Conservation (phyloP, 2,329 filamentous ascomycete genomes). For the Achaetomium macrosporum region DNA sequence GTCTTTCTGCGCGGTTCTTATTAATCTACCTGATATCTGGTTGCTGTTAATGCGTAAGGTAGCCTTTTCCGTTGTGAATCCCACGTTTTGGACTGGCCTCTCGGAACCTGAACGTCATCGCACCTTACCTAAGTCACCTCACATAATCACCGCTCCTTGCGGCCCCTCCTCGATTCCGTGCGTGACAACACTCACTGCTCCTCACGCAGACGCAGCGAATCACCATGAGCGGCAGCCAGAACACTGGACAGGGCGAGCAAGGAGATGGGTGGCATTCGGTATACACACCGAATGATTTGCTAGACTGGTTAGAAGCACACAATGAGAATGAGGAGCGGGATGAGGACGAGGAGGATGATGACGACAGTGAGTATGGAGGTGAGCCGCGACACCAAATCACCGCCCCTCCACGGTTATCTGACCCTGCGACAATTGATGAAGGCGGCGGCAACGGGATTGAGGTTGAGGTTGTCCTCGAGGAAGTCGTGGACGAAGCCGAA, state of each 20-base stretch:
- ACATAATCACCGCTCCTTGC: not conserved
- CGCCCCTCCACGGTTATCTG: not conserved
- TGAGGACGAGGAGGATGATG: constrained; percentile 24
- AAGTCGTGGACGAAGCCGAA: constrained; percentile 17
- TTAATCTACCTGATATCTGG: too few species aligned
- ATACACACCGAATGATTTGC: not conserved
- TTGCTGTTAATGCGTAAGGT: too few species aligned
- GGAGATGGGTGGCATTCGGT: not conserved
- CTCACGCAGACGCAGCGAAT: too few species aligned
- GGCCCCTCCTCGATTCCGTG: not conserved
- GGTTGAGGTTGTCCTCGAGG: constrained; percentile 22
- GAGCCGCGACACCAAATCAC: not conserved
- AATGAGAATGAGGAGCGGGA: constrained; percentile 24
- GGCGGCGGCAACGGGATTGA: constrained; percentile 14
- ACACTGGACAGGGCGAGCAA: not conserved
- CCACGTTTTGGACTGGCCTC: too few species aligned
- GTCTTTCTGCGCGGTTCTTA: too few species aligned
- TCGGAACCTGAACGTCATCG: too few species aligned
- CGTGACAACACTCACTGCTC: not conserved
- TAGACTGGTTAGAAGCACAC: constrained; percentile 5
- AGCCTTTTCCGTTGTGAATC: too few species aligned
- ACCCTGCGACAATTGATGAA: not conserved
- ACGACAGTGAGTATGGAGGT: constrained; percentile 16
- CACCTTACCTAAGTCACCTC: too few species aligned
- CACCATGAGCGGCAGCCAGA: not conserved